Evolutionary conservation across 2,329 filamentous ascomycete genomes (phyloP), one percentile per base, ranked within the genome.

Genomic region (Colletotrichum sp.): DNA sequence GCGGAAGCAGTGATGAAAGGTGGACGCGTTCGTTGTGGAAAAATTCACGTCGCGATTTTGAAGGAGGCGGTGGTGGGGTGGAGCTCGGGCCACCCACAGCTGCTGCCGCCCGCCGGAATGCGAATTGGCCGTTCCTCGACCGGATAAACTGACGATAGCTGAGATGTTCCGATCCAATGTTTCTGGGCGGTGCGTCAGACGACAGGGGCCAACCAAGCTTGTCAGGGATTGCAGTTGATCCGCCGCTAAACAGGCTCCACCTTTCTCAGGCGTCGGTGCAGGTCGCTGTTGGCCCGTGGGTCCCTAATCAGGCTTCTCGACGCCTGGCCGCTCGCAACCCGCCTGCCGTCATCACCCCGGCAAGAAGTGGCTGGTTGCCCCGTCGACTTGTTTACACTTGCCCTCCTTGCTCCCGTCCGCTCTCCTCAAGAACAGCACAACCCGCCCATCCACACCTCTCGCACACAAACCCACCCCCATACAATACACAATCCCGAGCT

Each of bases 361-460:
- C 71, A 74, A 75, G 66, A 76, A 75, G 74, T 76, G 74, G 74
- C 74, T 76, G 63, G 79, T 80, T 80, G 79, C 79, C 77, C 77
- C 64, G 78, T 77, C 79, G 78, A 80, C 79, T 77, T 80, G 79
- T 80, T 80, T 80, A 80, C 79, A 72, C 72, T 71, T 74, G 74
- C 71, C 61, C 74, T 75, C 72, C 72, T 71, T 76, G 66, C 71
- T 71, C 72, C 74, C 71, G 66, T 68, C 60, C 71, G 68, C 60
- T 72, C 72, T 75, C 72, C 74, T 76, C 74, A 76, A 76, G 74
- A 76, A 76, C 66, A 74, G 71, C 66, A 76, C 74, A 74, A 76
- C 74, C 74, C 74, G 72, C 74, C 74, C 74, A 76, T 75, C 74
- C 74, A 74, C 72, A 69, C 52, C 70, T 67, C 57, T 71, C 71